Percentiles rank a stretch among this genome's conserved stretches.
These are phyloP conservation scores for Hypocrella siamensis DNA, from an alignment of 2,329 filamentous ascomycete genomes.

Conservation along the genomic window DNA sequence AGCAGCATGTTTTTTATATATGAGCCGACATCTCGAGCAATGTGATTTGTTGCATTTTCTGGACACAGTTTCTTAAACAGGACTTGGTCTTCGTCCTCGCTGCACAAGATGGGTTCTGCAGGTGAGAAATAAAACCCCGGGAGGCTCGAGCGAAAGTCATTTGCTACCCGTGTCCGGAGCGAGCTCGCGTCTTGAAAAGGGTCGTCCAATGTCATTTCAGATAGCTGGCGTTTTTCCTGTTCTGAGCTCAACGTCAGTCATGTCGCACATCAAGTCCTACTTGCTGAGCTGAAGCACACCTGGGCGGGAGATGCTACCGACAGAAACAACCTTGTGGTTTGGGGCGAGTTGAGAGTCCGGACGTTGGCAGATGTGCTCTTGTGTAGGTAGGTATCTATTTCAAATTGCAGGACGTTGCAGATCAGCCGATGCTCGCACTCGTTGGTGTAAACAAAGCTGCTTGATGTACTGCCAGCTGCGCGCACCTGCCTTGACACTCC, in stretches of 20 bases:
- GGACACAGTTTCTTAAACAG: slow-evolving; percentile 1
- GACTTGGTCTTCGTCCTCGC: not conserved
- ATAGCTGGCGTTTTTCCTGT: too few species aligned
- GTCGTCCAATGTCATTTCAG: not conserved
- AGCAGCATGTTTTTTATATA: not conserved
- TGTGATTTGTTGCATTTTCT: not conserved
- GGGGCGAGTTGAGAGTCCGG: too few species aligned
- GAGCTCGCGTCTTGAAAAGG: not conserved
- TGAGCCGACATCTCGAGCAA: not conserved
- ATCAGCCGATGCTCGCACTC: too few species aligned
- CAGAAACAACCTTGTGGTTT: too few species aligned
- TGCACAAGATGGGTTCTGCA: not conserved
- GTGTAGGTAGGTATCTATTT: too few species aligned
- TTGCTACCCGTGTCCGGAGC: not conserved
- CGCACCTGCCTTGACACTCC: too few species aligned
- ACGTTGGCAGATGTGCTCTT: too few species aligned
- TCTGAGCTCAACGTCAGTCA: not conserved
- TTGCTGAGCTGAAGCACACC: not conserved
- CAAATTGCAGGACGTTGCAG: too few species aligned
- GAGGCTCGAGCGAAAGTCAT: not conserved
- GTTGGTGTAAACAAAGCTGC: too few species aligned
- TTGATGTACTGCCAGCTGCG: too few species aligned
- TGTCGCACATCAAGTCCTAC: not conserved
- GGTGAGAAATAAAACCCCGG: slow-evolving; percentile 1
- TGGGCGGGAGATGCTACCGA: too few species aligned